phyloP scores from a whole-genome alignment of 306 rosid genomes.

The Glycine latifolia region DNA sequence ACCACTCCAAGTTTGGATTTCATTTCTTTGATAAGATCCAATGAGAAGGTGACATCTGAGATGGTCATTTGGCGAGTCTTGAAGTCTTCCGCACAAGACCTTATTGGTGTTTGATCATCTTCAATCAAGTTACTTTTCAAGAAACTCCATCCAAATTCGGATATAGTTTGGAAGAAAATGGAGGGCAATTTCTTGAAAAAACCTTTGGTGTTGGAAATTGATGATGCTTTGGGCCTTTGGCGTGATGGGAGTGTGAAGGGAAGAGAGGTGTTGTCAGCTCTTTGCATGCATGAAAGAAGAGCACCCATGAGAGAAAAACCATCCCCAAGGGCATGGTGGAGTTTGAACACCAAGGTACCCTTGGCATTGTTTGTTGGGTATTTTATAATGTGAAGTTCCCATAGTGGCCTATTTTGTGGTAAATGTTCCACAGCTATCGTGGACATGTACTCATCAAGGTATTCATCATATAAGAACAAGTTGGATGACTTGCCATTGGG shows the following conservation, averaged over 20 bases:
- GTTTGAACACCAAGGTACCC: slow-evolving; percentile 53
- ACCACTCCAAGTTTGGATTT: slow-evolving; percentile 64
- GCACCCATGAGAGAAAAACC: slow-evolving; percentile 68
- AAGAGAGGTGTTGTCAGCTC: slow-evolving; percentile 57
- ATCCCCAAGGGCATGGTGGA: slow-evolving; percentile 74
- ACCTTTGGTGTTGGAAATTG: not conserved
- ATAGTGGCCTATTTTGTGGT: slow-evolving; percentile 55
- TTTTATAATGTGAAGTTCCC: slow-evolving; percentile 63
- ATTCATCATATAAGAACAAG: slow-evolving; percentile 42
- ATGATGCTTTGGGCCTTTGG: not conserved
- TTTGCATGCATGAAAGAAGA: slow-evolving; percentile 63
- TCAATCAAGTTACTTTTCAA: slow-evolving; percentile 53
- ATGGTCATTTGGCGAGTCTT: slow-evolving; percentile 42
- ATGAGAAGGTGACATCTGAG: slow-evolving; percentile 46
- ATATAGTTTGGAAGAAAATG: slow-evolving; percentile 16
- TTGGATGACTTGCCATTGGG: slow-evolving; percentile 40
- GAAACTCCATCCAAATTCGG: slow-evolving; percentile 55
- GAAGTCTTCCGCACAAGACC: slow-evolving; percentile 50
- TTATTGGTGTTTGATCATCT: slow-evolving; percentile 61
- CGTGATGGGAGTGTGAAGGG: slow-evolving; percentile 63
- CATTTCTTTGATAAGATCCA: slow-evolving; percentile 49
- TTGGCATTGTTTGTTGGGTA: slow-evolving; percentile 60
- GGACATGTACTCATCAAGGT: slow-evolving; percentile 57
- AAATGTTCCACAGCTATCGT: slow-evolving; percentile 44
- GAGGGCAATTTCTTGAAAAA: slow-evolving; percentile 30